Conservation (phyloP, 768 basidiomycete species). For the Xerocomellus amylosporus region DNA sequence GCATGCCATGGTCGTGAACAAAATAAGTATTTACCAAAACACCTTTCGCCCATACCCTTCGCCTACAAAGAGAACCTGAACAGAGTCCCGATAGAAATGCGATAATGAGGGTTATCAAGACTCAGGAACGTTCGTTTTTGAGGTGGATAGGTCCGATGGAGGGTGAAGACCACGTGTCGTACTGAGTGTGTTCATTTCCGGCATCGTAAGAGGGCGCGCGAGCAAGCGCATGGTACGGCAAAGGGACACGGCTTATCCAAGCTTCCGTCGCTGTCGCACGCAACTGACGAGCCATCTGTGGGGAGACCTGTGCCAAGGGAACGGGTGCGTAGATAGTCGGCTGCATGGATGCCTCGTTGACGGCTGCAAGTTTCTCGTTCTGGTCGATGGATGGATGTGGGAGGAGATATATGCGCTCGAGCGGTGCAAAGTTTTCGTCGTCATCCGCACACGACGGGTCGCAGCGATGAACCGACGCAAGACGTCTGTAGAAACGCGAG, state of each 20-base stretch:
- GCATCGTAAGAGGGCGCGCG: not conserved
- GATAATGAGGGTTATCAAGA: not conserved
- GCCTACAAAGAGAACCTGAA: not conserved
- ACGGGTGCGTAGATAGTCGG: constrained; percentile 64
- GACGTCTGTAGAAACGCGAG: constrained; percentile 58
- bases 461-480: constrained; percentile 42
- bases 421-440: constrained; percentile 27
- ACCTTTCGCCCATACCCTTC: not conserved
- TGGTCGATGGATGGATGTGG: constrained; percentile 29
- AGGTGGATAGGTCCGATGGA: constrained; percentile 25
- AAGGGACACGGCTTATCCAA: constrained; percentile 46
- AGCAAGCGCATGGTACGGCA: not conserved
- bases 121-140: constrained; percentile 10
- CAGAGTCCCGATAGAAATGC: not conserved
- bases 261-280: constrained; percentile 61
- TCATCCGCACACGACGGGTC: constrained; percentile 11
- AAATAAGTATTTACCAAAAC: not conserved
- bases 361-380: constrained; percentile 5
- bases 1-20: not conserved
- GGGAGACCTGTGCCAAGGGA: constrained; percentile 52
- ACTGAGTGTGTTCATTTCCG: not conserved
- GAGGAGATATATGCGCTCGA: constrained; percentile 66
- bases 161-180: not conserved
- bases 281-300: constrained; percentile 47
- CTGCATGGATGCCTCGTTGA: constrained; percentile 2